Conservation (phyloP, 805 yeast species). For the Komagataella mondaviorum region DNA sequence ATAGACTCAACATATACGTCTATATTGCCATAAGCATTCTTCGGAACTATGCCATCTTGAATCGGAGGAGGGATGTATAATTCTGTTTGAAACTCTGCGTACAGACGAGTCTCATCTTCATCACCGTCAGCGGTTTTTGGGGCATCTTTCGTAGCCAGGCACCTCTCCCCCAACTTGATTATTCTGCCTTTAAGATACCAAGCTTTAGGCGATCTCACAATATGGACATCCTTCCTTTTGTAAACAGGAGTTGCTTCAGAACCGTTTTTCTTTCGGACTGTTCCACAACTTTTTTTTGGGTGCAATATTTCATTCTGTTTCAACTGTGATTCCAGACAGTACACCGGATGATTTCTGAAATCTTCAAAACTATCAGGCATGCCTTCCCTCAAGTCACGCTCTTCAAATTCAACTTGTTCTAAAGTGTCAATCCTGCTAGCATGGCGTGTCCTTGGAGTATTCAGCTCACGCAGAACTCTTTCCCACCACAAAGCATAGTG, state of each 20-base stretch:
- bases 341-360: conserved; percentile 77
- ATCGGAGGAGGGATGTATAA: conserved; percentile 53
- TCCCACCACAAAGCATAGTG: conserved; percentile 51
- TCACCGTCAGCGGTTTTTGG: conserved; percentile 22
- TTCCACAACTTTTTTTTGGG: conserved; percentile 66
- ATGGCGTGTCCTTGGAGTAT: conserved; percentile 5
- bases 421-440: conserved; percentile 25
- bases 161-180: conserved; percentile 56
- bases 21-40: conserved; percentile 71
- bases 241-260: conserved; percentile 45
- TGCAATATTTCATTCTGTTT: conserved; percentile 58
- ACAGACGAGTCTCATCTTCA: conserved; percentile 46
- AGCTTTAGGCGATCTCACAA: conserved; percentile 59
- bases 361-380: conserved; percentile 79
- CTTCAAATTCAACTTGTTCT: conserved; percentile 48
- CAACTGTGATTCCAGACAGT: conserved; percentile 66
- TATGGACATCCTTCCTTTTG: conserved; percentile 48
- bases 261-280: conserved; percentile 33
- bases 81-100: conserved; percentile 71
- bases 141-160: conserved; percentile 34
- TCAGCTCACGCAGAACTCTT: conserved; percentile 20
- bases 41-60: conserved; percentile 53
- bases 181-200: conserved; percentile 81
- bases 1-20: conserved; percentile 67
- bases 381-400: conserved; percentile 62